Evolutionary conservation across 129 eudicot genomes (phyloP).

Genomic region (Centella asiatica): DNA sequence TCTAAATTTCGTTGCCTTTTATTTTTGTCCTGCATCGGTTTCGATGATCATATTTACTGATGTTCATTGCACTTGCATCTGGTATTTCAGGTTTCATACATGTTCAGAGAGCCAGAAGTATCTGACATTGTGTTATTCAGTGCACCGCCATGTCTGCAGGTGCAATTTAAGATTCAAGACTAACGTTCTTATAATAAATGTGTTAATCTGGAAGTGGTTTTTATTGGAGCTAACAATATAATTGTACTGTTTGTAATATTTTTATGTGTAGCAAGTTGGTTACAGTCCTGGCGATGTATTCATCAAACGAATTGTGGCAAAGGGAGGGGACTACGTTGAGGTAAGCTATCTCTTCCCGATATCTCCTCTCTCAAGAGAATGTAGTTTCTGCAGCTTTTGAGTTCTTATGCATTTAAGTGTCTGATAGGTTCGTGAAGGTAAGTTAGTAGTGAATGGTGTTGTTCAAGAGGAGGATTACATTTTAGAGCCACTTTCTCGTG

Average conservation of each 20-base stretch:
- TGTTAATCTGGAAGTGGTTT: not conserved
- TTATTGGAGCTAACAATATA: not conserved
- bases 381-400: conserved; percentile 1
- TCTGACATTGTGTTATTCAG: conserved; percentile 79
- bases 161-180: conserved; percentile 18
- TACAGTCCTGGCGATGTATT: conserved; percentile 55
- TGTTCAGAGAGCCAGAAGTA: conserved; percentile 75
- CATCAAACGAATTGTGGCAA: conserved; percentile 85
- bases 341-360: conserved; percentile 24
- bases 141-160: conserved; percentile 91
- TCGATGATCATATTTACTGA: conserved; percentile 9
- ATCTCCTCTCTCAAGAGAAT: not conserved
- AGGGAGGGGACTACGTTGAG: conserved; percentile 81
- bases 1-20: too few relatives aligned
- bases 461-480: conserved; percentile 82
- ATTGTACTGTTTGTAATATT: conserved; percentile 8
- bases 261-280: conserved; percentile 51
- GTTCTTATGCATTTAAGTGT: conserved; percentile 1
- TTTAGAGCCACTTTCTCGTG: conserved; percentile 76
- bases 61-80: conserved; percentile 2
- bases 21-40: too few relatives aligned
- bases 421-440: conserved; percentile 63
- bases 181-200: not conserved
- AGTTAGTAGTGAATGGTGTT: conserved; percentile 58
- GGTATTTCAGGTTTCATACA: conserved; percentile 70